Base-by-base conservation (phyloP, 31 red algal species). In the Odonthalia washingtoniensis region DNA sequence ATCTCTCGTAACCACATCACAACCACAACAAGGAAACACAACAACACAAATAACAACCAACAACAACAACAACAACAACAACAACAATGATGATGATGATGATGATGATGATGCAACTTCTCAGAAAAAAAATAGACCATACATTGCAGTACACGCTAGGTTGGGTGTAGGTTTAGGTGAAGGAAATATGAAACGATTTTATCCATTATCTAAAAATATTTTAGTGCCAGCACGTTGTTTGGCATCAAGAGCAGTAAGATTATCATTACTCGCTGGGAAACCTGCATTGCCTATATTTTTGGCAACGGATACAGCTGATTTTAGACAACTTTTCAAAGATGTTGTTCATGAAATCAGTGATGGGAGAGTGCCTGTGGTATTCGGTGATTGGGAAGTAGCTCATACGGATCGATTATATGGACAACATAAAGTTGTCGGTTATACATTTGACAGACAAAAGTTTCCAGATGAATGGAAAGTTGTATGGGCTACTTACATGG, bases 81-180 rank as follows among this genome's bases (percentile, higher is more conserved):
- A n/a, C n/a, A n/a, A n/a, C n/a, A n/a, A n/a, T n/a, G n/a, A n/a
- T n/a, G n/a, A n/a, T n/a, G n/a, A n/a, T n/a, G n/a, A n/a, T n/a
- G 49, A 57, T 14, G 21, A 57, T 21, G 49, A 57, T 57, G 9
- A 9, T 57, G 9, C 49, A 57, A 57, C 9, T 57, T 21, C 12
- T 57, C 49, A 57, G 21, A 57, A 21, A 57, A 57, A 57, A 9
- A 21, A 57, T 14, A 9, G 49, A 14, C 49, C 49, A 57, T 89
- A 89, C 65, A 89, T 89, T 44, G 86, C 42, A 6, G 86, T 89
- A 6, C 86, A 89, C 42, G 86, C 86, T 4, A 33, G 76, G 16
- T 34, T 89, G 21, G 86, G 86, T 27, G n/a, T 27, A 1, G 76
- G 86, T 28, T 61, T 87, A 6, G 72, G 72, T 21, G 85, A 87